Conservation (phyloP, 345 rosid genomes). For the Pelargonium nanum region DNA sequence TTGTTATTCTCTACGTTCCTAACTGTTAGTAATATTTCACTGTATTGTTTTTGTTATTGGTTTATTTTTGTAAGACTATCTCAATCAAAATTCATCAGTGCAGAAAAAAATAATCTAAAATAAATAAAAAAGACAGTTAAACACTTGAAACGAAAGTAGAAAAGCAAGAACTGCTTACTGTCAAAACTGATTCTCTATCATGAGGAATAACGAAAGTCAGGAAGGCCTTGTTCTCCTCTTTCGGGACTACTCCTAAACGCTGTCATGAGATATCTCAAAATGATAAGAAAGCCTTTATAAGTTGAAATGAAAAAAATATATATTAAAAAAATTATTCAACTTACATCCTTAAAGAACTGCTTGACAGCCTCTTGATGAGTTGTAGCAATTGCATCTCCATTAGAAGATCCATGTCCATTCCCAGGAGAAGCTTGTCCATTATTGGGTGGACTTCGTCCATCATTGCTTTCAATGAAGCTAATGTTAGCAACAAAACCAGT, state of each 20-base stretch:
- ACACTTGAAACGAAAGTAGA: not conserved
- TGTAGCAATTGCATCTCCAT: slow-evolving; percentile 20
- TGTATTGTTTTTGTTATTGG: no score
- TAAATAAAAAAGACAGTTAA: not conserved
- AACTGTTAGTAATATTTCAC: not conserved
- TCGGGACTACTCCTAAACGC: slow-evolving; percentile 55
- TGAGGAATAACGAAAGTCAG: slow-evolving; percentile 81
- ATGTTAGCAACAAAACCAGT: slow-evolving; percentile 76
- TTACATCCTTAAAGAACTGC: slow-evolving; percentile 63
- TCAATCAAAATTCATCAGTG: not conserved
- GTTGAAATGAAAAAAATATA: slow-evolving; percentile 1
- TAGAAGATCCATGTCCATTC: not conserved
- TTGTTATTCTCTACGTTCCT: not conserved
- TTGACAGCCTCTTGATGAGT: slow-evolving; percentile 41
- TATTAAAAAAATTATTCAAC: slow-evolving; percentile 6
- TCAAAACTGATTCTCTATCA: slow-evolving; percentile 54
- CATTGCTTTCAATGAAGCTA: slow-evolving; percentile 48
- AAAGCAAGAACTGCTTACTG: slow-evolving; percentile 26
- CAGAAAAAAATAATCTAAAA: not conserved
- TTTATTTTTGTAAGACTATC: not conserved
- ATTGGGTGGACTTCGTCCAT: slow-evolving; percentile 23
- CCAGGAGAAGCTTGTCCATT: not conserved
- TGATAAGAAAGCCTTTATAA: slow-evolving; percentile 10
- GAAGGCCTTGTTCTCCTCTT: slow-evolving; percentile 60
- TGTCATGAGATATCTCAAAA: slow-evolving; percentile 19